These are phyloP conservation scores for Solanum acaule DNA, from an alignment of 257 asterid species.

Conservation along the genomic window DNA sequence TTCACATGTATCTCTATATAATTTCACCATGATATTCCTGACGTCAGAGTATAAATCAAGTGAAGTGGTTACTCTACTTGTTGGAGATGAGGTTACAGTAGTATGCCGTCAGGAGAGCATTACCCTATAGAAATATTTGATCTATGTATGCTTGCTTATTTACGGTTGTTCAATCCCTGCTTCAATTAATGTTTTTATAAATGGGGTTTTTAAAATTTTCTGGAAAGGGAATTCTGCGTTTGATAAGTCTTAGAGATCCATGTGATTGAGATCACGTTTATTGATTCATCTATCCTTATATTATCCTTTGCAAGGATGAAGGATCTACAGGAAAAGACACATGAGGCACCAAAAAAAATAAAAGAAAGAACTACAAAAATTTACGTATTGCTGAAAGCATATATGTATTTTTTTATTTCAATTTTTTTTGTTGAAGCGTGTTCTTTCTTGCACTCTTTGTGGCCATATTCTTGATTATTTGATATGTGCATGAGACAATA, in stretches of 20 bases:
- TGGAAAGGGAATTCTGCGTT: neutral
- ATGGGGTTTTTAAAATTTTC: neutral
- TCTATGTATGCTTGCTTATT: neutral
- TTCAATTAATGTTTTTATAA: neutral
- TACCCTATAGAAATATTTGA: neutral
- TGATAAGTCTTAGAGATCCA: neutral
- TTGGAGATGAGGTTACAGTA: neutral
- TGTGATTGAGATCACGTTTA: neutral
- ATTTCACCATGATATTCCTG: neutral
- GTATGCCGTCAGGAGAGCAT: neutral
- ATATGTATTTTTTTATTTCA: neutral
- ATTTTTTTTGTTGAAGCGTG: neutral
- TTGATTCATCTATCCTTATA: neutral
- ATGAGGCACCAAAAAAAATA: neutral
- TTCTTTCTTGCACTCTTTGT: neutral
- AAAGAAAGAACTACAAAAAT: neutral
- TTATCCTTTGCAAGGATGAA: neutral
- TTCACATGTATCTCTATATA: neutral
- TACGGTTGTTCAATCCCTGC: neutral
- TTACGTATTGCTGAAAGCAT: neutral
- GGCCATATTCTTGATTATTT: neutral
- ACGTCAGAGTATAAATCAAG: neutral
- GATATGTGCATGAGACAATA: neutral
- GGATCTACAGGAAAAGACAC: neutral
- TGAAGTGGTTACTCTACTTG: neutral